A percentile compares a stretch with the other conserved stretches of the same genome.
Conservation (phyloP, 2,329 filamentous ascomycete genomes). For the Simplicillium sp. region DNA sequence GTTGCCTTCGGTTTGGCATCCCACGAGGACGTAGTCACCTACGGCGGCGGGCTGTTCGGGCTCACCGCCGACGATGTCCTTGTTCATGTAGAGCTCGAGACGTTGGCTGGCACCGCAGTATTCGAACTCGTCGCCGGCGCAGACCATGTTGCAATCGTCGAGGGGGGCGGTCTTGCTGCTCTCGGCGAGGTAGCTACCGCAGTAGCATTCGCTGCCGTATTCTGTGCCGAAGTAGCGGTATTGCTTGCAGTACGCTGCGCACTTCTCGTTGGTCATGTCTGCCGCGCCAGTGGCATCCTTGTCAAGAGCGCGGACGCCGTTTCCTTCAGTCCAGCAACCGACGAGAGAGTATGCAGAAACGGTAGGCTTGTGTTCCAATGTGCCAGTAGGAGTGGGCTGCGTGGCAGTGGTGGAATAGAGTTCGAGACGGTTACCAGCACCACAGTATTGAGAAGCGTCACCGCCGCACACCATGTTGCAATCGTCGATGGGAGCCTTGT, state of each 20-base stretch:
- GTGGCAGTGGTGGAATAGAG: constrained; percentile 31
- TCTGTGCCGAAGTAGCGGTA: constrained; percentile 32
- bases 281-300: constrained; percentile 13
- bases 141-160: constrained; percentile 24
- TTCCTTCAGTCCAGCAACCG: constrained; percentile 31
- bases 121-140: constrained; percentile 19
- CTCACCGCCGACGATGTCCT: constrained; percentile 13
- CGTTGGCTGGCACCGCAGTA: constrained; percentile 24
- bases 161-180: constrained; percentile 16
- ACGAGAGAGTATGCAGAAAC: constrained; percentile 21
- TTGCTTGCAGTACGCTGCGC: constrained; percentile 21
- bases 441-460: constrained; percentile 30
- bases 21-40: constrained; percentile 21
- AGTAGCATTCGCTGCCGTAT: constrained; percentile 29
- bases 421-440: constrained; percentile 31
- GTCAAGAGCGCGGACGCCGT: constrained; percentile 22
- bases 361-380: constrained; percentile 17
- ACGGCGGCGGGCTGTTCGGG: constrained; percentile 21
- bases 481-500: constrained; percentile 17
- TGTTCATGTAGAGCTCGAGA: constrained; percentile 22
- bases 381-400: constrained; percentile 13
- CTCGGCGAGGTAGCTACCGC: constrained; percentile 19
- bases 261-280: constrained; percentile 23
- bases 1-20: constrained; percentile 27
- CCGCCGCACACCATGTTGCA: constrained; percentile 32